Percentiles rank a stretch among this genome's conserved stretches.
phyloP scores from a whole-genome alignment of 1,284 basidiomycete species.

The Earliella scabrosa region DNA sequence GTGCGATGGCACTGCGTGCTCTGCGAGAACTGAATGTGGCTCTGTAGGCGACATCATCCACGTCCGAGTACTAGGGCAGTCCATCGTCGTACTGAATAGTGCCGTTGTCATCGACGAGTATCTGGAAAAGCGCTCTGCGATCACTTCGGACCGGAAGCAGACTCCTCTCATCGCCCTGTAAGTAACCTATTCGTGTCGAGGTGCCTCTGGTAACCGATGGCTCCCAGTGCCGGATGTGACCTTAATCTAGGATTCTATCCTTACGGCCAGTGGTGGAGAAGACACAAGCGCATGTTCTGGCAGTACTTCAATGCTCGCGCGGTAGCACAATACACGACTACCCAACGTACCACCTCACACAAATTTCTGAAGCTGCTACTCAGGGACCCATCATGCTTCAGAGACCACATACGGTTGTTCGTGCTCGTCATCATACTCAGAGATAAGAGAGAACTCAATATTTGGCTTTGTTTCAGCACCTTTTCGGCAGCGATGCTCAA shows the following conservation, averaged over 20 bases:
- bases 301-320: slow-evolving; percentile 7
- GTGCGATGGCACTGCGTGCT: background rate
- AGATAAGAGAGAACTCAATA: too few relatives aligned
- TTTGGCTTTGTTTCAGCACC: background rate
- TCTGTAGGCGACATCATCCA: slow-evolving; percentile 8
- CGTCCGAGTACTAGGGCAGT: slow-evolving; percentile 1
- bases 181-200: background rate
- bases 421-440: too few relatives aligned
- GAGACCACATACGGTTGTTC: slow-evolving; percentile 8
- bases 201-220: background rate
- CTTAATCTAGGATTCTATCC: slow-evolving; percentile 13
- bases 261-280: slow-evolving; percentile 28
- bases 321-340: background rate
- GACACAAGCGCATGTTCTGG: slow-evolving; percentile 20
- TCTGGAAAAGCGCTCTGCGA: slow-evolving; percentile 16
- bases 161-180: background rate
- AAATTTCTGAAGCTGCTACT: background rate
- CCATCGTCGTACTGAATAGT: slow-evolving; percentile 10
- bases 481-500: slow-evolving; percentile 6
- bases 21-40: background rate
- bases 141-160: slow-evolving; percentile 13
- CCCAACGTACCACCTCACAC: background rate
- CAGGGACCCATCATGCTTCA: background rate
- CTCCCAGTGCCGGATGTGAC: background rate
- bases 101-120: slow-evolving; percentile 8